Percentiles rank a stretch among this genome's conserved stretches.
Conservation (phyloP, 225 moss, liverwort and hornwort genomes). For the Climacium dendroides region DNA sequence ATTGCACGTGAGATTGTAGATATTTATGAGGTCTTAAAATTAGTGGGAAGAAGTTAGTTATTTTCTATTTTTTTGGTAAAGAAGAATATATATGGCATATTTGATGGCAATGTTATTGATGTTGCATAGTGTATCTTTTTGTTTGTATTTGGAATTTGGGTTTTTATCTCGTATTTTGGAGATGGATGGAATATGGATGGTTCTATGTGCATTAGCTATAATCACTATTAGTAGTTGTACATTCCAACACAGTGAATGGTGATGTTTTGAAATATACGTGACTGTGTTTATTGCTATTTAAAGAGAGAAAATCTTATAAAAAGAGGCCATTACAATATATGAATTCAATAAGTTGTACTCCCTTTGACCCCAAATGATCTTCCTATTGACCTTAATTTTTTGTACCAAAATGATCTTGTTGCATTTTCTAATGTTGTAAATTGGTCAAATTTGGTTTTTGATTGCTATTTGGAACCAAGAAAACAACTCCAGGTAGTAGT, state of each 20-base stretch:
- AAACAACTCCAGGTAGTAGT: no score
- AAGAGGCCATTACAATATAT: no score
- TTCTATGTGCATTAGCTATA: accelerated
- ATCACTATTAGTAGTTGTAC: neutral
- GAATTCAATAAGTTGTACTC: no score
- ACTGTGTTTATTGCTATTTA: neutral
- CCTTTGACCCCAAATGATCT: no score
- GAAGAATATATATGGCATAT: neutral
- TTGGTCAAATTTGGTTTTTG: no score
- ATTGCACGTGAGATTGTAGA: neutral
- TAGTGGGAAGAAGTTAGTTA: neutral
- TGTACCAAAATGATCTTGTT: no score
- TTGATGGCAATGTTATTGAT: neutral
- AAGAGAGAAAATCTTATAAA: neutral
- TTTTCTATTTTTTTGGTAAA: neutral
- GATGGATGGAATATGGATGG: neutral
- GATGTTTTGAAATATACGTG: neutral
- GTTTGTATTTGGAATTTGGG: neutral
- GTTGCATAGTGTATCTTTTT: neutral
- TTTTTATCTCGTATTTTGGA: neutral
- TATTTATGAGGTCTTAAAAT: neutral
- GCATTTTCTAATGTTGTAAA: no score
- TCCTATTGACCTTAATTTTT: no score
- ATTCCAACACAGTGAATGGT: neutral
- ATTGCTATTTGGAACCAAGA: no score